phyloP scores from a whole-genome alignment of 2,329 filamentous ascomycete genomes.

The Monosporascus ibericus region DNA sequence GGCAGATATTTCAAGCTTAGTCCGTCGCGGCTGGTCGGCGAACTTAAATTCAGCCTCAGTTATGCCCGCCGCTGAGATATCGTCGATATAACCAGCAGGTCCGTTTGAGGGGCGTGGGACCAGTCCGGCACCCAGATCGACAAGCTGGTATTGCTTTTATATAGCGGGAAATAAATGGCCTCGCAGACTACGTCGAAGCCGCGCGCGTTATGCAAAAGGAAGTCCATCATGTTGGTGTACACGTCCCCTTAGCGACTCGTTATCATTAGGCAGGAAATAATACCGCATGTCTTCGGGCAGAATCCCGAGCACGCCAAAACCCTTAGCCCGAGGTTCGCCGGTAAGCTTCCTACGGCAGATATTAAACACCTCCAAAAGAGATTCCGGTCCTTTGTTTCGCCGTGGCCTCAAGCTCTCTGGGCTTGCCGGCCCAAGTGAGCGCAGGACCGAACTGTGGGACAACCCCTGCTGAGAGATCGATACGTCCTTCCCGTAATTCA shows the following conservation, averaged over 20 bases:
- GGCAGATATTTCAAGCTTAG: constrained; percentile 23
- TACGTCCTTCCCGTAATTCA: background rate
- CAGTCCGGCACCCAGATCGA: constrained; percentile 32
- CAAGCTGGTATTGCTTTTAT: constrained; percentile 17
- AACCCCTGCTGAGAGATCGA: constrained; percentile 3
- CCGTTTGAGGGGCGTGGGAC: constrained; percentile 21
- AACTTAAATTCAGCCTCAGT: constrained; percentile 16
- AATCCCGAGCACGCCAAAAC: constrained; percentile 29
- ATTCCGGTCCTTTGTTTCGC: background rate
- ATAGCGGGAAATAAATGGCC: constrained; percentile 25
- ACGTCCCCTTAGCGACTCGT: constrained; percentile 24
- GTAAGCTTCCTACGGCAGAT: constrained; percentile 20
- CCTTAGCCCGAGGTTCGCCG: constrained; percentile 27
- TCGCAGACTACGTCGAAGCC: constrained; percentile 29
- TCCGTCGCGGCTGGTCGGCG: constrained; percentile 15
- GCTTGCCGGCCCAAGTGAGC: constrained; percentile 12
- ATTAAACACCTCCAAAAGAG: constrained; percentile 19
- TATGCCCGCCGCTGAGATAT: constrained; percentile 16
- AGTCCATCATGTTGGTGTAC: constrained; percentile 29
- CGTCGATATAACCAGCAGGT: constrained; percentile 8
- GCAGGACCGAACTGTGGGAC: constrained; percentile 7
- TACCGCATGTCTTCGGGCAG: constrained; percentile 18
- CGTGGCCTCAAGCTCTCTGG: constrained; percentile 1
- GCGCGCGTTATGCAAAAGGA: constrained; percentile 17
- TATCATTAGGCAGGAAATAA: constrained; percentile 26